Evolutionary conservation across 768 basidiomycete genomes (phyloP).

Genomic region (Glaciozyma martinii): DNA sequence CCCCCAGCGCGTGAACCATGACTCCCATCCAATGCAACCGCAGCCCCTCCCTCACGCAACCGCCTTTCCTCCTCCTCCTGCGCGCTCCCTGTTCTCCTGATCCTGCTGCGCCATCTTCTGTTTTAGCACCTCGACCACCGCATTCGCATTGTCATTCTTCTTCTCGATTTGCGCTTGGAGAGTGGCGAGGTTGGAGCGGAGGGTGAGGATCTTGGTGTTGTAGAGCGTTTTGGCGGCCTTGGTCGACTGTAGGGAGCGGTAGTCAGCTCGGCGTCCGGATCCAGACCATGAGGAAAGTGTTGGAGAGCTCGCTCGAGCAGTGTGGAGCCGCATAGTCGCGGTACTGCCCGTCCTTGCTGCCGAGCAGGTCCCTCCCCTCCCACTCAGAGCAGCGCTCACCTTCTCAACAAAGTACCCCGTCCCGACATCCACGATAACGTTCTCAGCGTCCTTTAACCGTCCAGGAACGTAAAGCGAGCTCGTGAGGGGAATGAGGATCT

Average conservation of each 20-base stretch:
- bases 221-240: slow-evolving; percentile 74
- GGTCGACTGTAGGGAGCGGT: slow-evolving; percentile 54
- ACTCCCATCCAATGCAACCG: too few relatives aligned
- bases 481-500: slow-evolving; percentile 82
- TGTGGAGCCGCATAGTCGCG: neutral
- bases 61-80: too few relatives aligned
- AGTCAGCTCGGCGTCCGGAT: neutral
- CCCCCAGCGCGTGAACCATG: too few relatives aligned
- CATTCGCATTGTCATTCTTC: slow-evolving; percentile 58
- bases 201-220: slow-evolving; percentile 65
- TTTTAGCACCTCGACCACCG: slow-evolving; percentile 16
- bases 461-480: slow-evolving; percentile 94
- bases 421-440: slow-evolving; percentile 89
- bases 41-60: too few relatives aligned
- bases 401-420: slow-evolving; percentile 96
- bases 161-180: slow-evolving; percentile 81
- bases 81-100: too few relatives aligned
- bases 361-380: neutral
- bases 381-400: slow-evolving; percentile 44
- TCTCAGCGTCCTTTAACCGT: slow-evolving; percentile 66
- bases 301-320: neutral
- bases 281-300: neutral
- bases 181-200: slow-evolving; percentile 71
- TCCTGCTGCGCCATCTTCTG: slow-evolving; percentile 1
- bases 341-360: neutral